Evolutionary conservation across 257 asterid genomes (phyloP), one percentile per base, ranked within the genome.

Genomic region (Cordia subcordata): DNA sequence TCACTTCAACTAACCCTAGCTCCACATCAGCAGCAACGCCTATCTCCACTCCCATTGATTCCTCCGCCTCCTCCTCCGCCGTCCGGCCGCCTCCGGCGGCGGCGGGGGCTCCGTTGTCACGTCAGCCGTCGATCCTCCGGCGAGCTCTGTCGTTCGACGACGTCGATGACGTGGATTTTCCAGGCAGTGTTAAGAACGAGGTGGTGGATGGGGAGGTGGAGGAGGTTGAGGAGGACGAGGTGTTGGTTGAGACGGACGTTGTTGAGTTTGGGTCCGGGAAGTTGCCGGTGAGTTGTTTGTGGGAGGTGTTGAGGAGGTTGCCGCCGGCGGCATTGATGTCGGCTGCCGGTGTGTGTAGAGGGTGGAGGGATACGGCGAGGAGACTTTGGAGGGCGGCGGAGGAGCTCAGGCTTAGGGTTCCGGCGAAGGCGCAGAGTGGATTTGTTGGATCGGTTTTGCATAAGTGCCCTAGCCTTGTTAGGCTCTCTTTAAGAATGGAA

Each of bases 261-360:
- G 57, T 52, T 0, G n/a, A 52, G n/a, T 74, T 65, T 13, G 73
- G 69, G 45, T 62, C 80, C 20, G 88, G 87, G 18, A 72, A 70
- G 57, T 55, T 91, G 52, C 90, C 94, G 61, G 66, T 44, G 77
- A 74, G 46, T 39, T 83, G 90, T 71, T 57, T 85, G 67, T 89
- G 96, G 95, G 96, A 93, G 86, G 76, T 93, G 65, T 51, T 93
- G 58, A 78, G 73, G 89, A 80, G 99, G 68, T 64, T 93, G 57
- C 95, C 94, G 53, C 99, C 99, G 6, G 51, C 76, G 10, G 80
- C 81, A 51, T 49, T 93, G 77, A 63, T 85, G 58, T 67, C 85
- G 60, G 89, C 90, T 69, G 95, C 88, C 54, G 70, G 74, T 65
- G 99, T 93, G 64, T 89, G 99, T 55, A 80, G 71, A 61, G 90